phyloP scores from a whole-genome alignment of 1,139 yeast species.

The Ashbya aceris region DNA sequence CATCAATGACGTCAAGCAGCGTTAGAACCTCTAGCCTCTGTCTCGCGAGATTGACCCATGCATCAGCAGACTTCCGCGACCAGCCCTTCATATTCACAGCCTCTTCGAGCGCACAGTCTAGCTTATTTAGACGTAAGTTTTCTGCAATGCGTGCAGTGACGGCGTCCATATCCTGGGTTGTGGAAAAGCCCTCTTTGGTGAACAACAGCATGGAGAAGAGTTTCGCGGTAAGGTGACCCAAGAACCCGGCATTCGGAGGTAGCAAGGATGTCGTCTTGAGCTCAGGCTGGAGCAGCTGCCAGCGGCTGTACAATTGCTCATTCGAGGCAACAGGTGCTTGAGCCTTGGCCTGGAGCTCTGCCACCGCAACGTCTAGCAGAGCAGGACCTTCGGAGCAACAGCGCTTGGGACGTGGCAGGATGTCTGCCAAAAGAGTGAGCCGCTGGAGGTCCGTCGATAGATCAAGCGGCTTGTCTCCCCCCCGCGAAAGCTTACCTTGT shows the following conservation, averaged over 20 bases:
- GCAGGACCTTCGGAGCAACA: conserved; percentile 18
- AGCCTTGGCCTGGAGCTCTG: conserved; percentile 19
- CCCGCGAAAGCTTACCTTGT: conserved; percentile 17
- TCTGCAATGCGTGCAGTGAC: conserved; percentile 80
- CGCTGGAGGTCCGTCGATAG: conserved; percentile 28
- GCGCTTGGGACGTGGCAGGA: conserved; percentile 21
- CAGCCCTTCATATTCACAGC: conserved; percentile 86
- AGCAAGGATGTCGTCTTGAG: conserved; percentile 78
- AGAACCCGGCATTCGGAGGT: conserved; percentile 92
- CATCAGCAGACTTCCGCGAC: conserved; percentile 83
- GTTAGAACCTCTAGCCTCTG: conserved; percentile 83
- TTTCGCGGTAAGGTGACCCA: conserved; percentile 80
- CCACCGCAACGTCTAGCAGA: conserved; percentile 19
- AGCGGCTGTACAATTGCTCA: conserved; percentile 64
- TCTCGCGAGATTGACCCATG: conserved; percentile 86
- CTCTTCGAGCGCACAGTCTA: conserved; percentile 87
- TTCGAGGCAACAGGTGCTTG: conserved; percentile 30
- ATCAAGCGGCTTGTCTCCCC: conserved; percentile 17
- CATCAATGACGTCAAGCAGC: conserved; percentile 43
- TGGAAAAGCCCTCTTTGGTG: conserved; percentile 52
- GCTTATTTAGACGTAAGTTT: conserved; percentile 64
- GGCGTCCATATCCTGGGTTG: conserved; percentile 74
- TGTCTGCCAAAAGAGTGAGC: conserved; percentile 25
- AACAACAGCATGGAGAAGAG: conserved; percentile 69
- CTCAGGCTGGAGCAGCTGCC: conserved; percentile 75